Percentiles rank a stretch among this genome's conserved stretches.
These are phyloP conservation scores for Diplocarpon mali DNA, from an alignment of 2,329 filamentous ascomycete species.

Conservation along the genomic window DNA sequence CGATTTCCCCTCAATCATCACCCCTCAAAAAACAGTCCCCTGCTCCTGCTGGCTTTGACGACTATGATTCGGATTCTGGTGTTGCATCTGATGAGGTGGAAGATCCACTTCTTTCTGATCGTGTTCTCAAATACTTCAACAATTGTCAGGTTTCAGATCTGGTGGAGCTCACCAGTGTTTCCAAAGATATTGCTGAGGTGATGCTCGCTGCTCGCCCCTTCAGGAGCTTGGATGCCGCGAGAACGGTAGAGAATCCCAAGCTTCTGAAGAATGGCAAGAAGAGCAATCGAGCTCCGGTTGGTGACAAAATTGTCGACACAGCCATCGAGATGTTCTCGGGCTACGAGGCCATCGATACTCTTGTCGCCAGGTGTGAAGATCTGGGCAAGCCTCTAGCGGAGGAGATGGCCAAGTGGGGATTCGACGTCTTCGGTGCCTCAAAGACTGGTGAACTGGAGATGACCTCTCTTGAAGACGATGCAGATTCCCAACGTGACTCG, in stretches of 20 bases:
- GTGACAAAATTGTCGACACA: constrained; percentile 55
- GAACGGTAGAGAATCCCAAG: constrained; percentile 46
- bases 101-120: constrained; percentile 35
- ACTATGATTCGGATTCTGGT: constrained; percentile 26
- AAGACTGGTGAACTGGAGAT: constrained; percentile 47
- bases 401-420: constrained; percentile 57
- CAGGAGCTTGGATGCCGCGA: constrained; percentile 49
- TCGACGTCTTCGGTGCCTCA: constrained; percentile 50
- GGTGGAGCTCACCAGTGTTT: constrained; percentile 68
- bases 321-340: constrained; percentile 65
- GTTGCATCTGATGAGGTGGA: constrained; percentile 24
- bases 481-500: constrained; percentile 42
- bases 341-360: constrained; percentile 71
- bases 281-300: constrained; percentile 39
- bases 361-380: constrained; percentile 65
- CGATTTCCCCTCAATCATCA: constrained; percentile 10
- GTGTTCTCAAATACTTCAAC: constrained; percentile 75
- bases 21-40: constrained; percentile 18
- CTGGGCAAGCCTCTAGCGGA: constrained; percentile 56
- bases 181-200: constrained; percentile 54
- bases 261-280: constrained; percentile 39
- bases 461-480: constrained; percentile 33
- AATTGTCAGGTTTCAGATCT: constrained; percentile 64
- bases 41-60: constrained; percentile 10
- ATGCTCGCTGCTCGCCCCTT: constrained; percentile 72